A percentile compares a stretch with the other conserved stretches of the same genome.
Evolutionary conservation across 2,329 filamentous ascomycete genomes (phyloP).

Genomic region (Simplicillium aogashimaense): DNA sequence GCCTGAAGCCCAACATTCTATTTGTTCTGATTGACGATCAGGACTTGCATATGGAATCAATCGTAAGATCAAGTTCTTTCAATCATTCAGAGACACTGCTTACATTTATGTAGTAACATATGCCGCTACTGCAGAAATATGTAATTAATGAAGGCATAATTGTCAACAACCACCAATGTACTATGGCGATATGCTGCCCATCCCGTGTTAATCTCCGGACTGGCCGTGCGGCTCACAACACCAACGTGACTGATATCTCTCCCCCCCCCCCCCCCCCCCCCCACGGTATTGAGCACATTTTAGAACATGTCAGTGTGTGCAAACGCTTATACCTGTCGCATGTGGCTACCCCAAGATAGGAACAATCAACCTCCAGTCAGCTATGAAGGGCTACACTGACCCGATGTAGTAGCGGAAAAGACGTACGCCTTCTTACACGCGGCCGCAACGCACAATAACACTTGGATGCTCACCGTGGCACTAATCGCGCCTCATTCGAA

Average conservation of each 20-base stretch:
- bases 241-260: constrained; percentile 44
- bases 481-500: constrained; percentile 27
- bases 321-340: constrained; percentile 24
- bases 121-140: constrained; percentile 43
- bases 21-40: constrained; percentile 61
- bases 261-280: constrained; percentile 10
- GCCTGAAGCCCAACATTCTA: constrained; percentile 41
- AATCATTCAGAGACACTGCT: no score
- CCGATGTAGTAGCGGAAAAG: constrained; percentile 40
- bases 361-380: constrained; percentile 32
- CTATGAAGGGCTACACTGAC: constrained; percentile 41
- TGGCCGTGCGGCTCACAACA: constrained; percentile 48
- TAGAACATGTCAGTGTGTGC: no score
- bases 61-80: constrained; percentile 15
- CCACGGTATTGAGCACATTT: constrained; percentile 56
- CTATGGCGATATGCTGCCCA: constrained; percentile 55
- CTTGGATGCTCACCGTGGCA: constrained; percentile 48
- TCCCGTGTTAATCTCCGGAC: constrained; percentile 52
- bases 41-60: constrained; percentile 49
- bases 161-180: constrained; percentile 53
- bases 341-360: constrained; percentile 37
- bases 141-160: constrained; percentile 45
- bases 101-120: constrained; percentile 27
- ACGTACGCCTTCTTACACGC: constrained; percentile 43
- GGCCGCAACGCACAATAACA: constrained; percentile 30